Base-by-base conservation (phyloP, 768 basidiomycete species). In the Termitomyces sp. region DNA sequence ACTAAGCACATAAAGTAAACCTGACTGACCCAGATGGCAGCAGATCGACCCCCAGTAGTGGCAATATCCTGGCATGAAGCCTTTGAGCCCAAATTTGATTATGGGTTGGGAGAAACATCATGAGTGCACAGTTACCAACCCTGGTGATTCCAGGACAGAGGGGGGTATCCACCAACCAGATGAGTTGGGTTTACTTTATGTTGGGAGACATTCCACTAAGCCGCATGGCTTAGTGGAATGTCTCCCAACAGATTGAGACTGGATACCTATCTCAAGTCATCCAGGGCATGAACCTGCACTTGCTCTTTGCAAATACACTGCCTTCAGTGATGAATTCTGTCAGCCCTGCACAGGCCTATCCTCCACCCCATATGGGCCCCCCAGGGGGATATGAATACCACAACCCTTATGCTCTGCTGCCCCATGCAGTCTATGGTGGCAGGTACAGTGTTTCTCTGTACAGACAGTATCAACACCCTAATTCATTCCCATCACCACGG, bases 211-310 rank as follows among this genome's bases (percentile, higher is more conserved):
- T n/a, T n/a, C n/a, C n/a, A n/a, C n/a, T n/a, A n/a, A n/a, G n/a
- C n/a, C n/a, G n/a, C n/a, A n/a, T n/a, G n/a, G n/a, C n/a, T n/a
- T n/a, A n/a, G n/a, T n/a, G n/a, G n/a, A n/a, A n/a, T n/a, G n/a
- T n/a, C n/a, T n/a, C n/a, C n/a, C n/a, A n/a, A n/a, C n/a, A 75
- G 91, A 98, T 64, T 55, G 93, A 96, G 66, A 94, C 89, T 2
- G 94, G 97, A 11, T 74, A 83, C 37, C 81, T 98, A 70, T 86
- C 91, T 25, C 97, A 99, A 75, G 91, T 99, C 64, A 97, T 98
- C 52, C 91, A 94, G 67, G 92, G 94, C 58, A 87, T 86, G 64
- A 93, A 94, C 68, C 78, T 98, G 35, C 86, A 91, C 11, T 79
- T 94, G 51, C 76, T 99, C 43, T 98, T 98, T 66, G 90, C 95